Evolutionary conservation across 2,329 filamentous ascomycete species (phyloP), one percentile per base, ranked within the genome.

Genomic region (Achaetomium macrosporum): DNA sequence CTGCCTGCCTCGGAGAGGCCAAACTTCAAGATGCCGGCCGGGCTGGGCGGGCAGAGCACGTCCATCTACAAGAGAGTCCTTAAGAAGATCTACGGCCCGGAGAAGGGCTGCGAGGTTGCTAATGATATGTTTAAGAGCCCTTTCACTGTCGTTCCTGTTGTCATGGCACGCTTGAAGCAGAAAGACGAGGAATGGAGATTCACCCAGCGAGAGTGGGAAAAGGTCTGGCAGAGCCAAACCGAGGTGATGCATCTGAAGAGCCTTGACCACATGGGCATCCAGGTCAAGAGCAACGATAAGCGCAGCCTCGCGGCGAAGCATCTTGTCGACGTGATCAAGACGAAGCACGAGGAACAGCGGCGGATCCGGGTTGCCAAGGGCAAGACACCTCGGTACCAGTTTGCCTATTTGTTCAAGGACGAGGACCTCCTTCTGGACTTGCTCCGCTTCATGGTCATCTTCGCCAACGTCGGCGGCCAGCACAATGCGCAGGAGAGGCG

Each of bases 111-210:
- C 40, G 84, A 90, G 49, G 90, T 97, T 43, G 88, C 96, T 51
- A 84, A 87, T 47, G 87, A 95, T 64, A 84, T 99, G 72, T 95
- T 95, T 66, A 77, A 78, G 40, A 81, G 88, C 50, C 93, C 93
- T 0, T 91, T 88, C 64, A 84, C 85, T 37, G 91, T 97, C 3
- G 83, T 99, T 2, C 93, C 93, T 0, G 84, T 97, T 36, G 81
- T 99, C 29, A 76, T 99, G 55, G 86, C 88, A 47, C 83, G 93
- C 12, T 78, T 99, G 62, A 97, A 97, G 73, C 89, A 95, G 64
- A 96, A 97, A 68, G 85, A 95, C 42, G 93, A 99, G 69, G 91
- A 97, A 64, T 99, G 93, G 93, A 90, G 95, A 59, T 91, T 95
- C 61, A 92, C 90, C 6, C 43, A 88, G 76, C 89, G 93, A 31